phyloP scores from a whole-genome alignment of 2,329 filamentous ascomycete species.

The Lizonia empirigonia region DNA sequence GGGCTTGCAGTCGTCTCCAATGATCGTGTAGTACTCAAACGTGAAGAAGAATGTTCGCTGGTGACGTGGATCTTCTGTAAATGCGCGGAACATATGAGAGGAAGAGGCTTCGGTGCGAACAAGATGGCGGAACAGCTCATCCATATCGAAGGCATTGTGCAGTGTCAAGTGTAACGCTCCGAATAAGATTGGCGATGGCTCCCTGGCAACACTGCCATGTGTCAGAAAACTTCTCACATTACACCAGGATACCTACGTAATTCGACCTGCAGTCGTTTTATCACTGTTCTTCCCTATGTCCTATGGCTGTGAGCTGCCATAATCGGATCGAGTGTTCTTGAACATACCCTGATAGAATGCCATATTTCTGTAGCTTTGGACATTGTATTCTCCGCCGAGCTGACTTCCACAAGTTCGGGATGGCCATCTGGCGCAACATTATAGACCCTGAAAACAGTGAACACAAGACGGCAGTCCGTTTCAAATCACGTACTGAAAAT shows the following conservation, averaged over 20 bases:
- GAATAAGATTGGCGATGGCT: constrained; percentile 65
- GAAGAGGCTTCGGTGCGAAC: constrained; percentile 54
- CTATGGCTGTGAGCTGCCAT: constrained; percentile 8
- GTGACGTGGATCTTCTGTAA: constrained; percentile 51
- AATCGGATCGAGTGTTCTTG: not conserved
- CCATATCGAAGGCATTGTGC: constrained; percentile 65
- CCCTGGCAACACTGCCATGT: constrained; percentile 56
- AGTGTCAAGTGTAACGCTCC: constrained; percentile 65
- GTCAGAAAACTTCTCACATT: not conserved
- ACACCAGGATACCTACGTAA: constrained; percentile 47
- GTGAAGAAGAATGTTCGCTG: constrained; percentile 66
- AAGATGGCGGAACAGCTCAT: constrained; percentile 63
- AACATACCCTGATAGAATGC: constrained; percentile 31
- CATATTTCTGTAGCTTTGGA: constrained; percentile 42
- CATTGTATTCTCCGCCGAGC: constrained; percentile 41
- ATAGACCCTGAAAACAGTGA: constrained; percentile 51
- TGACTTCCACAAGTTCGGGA: constrained; percentile 47
- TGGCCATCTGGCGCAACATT: constrained; percentile 58
- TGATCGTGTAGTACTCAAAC: constrained; percentile 69
- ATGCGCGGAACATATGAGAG: constrained; percentile 60
- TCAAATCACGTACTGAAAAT: constrained; percentile 51
- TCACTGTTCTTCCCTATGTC: constrained; percentile 47
- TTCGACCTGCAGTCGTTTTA: constrained; percentile 59
- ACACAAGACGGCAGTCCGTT: not conserved
- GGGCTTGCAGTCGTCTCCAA: constrained; percentile 61